Base-by-base conservation (phyloP, 306 rosid species). In the Lathyrus oleraceus region DNA sequence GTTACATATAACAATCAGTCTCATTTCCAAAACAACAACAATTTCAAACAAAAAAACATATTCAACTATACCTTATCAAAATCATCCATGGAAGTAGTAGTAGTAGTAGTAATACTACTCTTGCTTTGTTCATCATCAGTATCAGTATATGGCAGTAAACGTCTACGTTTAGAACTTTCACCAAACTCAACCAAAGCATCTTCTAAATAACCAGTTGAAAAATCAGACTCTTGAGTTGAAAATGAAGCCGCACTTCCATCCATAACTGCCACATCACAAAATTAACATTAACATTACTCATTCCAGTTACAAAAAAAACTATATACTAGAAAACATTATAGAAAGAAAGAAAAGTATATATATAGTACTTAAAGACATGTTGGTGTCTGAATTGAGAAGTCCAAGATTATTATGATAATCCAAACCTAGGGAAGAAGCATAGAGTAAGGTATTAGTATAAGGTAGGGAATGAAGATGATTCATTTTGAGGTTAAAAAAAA, bases 171-270 rank as follows among this genome's bases (percentile, higher is more conserved):
- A 49, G 91, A 79, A 39, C 77, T 70, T n/a, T 84, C 85, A 14
- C 78, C 65, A 71, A 87, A 88, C 28, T 91, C 88, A 25, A 87
- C 11, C 86, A 94, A 83, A 48, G 97, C 99, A 77, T 94, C 99
- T 78, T 94, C 92, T 58, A 94, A 79, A 71, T 94, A 94, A 6
- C 99, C 99, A 20, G 92, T 84, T 1, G 96, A 90, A 78, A 85
- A 76, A 76, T 87, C 87, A 43, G 85, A 73, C 17, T 67, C 60
- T 30, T 67, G 85, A 17, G 86, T 74, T 19, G 93, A 79, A 44
- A 71, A 76, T 61, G 72, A 70, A n/a, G 89, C 57, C 52, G 68
- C 44, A 76, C 36, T 43, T n/a, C 65, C 83, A 48, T 86, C 91
- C 95, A 85, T 89, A 19, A 51, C 87, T 72, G 35, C 9, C 66